A percentile compares a stretch with the other conserved stretches of the same genome.
Evolutionary conservation across 306 rosid genomes (phyloP).

Genomic region (Prunus mume): DNA sequence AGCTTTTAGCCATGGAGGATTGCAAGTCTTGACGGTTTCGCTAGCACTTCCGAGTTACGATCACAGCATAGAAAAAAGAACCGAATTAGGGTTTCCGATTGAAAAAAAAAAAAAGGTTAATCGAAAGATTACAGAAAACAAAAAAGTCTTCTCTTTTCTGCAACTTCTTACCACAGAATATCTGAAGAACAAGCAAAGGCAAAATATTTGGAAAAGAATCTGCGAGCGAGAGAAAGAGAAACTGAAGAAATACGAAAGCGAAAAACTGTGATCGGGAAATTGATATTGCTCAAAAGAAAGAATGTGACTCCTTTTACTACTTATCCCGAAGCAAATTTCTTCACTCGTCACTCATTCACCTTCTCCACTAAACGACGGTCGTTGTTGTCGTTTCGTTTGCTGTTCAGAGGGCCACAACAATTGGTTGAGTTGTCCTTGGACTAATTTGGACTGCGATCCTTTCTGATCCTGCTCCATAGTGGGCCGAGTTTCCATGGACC

Average conservation of each 20-base stretch:
- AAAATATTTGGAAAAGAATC: neutral
- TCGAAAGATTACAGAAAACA: neutral
- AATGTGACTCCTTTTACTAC: neutral
- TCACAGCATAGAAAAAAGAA: neutral
- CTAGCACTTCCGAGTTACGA: slow-evolving; percentile 5
- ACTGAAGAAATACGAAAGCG: neutral
- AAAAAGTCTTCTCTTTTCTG: too few relatives aligned
- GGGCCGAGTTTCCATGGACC: neutral
- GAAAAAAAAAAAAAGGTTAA: neutral
- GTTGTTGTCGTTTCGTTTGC: too few relatives aligned
- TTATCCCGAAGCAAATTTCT: neutral
- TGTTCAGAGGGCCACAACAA: neutral
- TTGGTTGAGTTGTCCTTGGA: neutral
- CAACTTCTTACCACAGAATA: neutral
- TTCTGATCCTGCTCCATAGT: neutral
- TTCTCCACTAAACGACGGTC: neutral
- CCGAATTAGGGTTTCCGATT: neutral
- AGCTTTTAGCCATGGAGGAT: slow-evolving; percentile 44
- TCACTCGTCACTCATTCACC: neutral
- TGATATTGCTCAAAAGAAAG: neutral
- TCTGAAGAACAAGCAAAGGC: neutral
- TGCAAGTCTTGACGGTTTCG: neutral
- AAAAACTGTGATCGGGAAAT: neutral
- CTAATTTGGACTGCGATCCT: neutral
- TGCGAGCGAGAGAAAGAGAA: neutral